phyloP scores from a whole-genome alignment of 305 asterid genomes.

The Fraxinus paxiana region DNA sequence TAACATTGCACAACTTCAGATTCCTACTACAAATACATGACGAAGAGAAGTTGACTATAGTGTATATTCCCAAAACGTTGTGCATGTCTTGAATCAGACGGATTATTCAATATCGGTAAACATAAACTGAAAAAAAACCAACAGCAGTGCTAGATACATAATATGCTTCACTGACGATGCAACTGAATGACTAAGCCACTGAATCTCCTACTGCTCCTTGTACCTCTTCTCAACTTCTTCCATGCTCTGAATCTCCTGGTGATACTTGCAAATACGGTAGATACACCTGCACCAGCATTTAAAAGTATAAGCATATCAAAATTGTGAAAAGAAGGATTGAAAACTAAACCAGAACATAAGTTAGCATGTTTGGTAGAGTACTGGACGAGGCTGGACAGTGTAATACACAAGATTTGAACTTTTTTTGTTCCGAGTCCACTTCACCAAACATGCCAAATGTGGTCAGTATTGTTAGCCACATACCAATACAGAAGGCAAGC shows the following conservation, averaged over 20 bases:
- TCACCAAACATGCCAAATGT: neutral
- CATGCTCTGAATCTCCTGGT: slow-evolving; percentile 62
- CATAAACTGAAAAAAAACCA: neutral
- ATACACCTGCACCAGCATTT: slow-evolving; percentile 53
- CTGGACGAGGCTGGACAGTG: neutral
- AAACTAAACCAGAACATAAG: neutral
- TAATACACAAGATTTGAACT: neutral
- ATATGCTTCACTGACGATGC: neutral
- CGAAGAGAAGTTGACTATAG: neutral
- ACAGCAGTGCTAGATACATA: neutral
- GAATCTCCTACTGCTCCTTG: slow-evolving; percentile 54
- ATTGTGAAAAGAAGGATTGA: neutral
- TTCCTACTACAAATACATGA: neutral
- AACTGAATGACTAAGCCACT: neutral
- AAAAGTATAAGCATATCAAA: neutral
- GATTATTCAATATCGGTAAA: neutral
- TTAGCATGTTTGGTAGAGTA: neutral
- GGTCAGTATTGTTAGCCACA: neutral
- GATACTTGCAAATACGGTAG: slow-evolving; percentile 69
- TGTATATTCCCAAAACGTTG: neutral
- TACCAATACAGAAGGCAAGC: slow-evolving; percentile 89
- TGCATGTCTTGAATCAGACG: neutral
- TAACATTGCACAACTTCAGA: neutral
- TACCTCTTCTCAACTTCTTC: slow-evolving; percentile 77
- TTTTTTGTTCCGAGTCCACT: neutral